phyloP scores from a whole-genome alignment of 169 alveolate species.

The Cryptosporidium baileyi region DNA sequence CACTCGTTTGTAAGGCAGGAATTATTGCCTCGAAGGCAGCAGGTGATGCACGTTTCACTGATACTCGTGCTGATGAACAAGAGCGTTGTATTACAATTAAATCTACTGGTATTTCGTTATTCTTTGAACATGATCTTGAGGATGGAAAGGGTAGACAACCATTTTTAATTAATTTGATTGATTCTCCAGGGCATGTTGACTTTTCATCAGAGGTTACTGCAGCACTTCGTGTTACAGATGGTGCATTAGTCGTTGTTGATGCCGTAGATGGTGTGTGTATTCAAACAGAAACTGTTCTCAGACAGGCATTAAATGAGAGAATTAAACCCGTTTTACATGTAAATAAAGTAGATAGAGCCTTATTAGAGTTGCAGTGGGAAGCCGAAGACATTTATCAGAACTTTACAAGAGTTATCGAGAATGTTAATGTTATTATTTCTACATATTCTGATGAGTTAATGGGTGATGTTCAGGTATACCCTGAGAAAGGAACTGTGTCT shows the following conservation, averaged over 20 bases:
- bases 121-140: conserved; percentile 95
- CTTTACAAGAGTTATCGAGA: conserved; percentile 95
- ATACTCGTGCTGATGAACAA: conserved; percentile 98
- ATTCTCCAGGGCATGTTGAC: conserved; percentile 99
- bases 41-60: conserved; percentile 99
- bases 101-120: conserved; percentile 98
- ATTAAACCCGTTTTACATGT: conserved; percentile 98
- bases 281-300: conserved; percentile 98
- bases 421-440: conserved; percentile 95
- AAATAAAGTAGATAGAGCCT: conserved; percentile 97
- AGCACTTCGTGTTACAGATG: conserved; percentile 99
- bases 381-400: conserved; percentile 97
- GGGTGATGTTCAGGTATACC: conserved; percentile 96
- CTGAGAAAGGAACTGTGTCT: conserved; percentile 97
- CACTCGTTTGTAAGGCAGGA: conserved; percentile 98
- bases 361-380: conserved; percentile 95
- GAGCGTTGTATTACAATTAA: conserved; percentile 99
- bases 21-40: conserved; percentile 97
- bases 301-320: conserved; percentile 98
- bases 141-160: conserved; percentile 88
- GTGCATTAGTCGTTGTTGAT: conserved; percentile 99
- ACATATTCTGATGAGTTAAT: conserved; percentile 94
- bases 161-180: conserved; percentile 97
- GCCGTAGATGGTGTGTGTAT: conserved; percentile 99
- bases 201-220: conserved; percentile 99